These are phyloP conservation scores for Anisodus tanguticus DNA, from an alignment of 257 asterid species.

Conservation along the genomic window DNA sequence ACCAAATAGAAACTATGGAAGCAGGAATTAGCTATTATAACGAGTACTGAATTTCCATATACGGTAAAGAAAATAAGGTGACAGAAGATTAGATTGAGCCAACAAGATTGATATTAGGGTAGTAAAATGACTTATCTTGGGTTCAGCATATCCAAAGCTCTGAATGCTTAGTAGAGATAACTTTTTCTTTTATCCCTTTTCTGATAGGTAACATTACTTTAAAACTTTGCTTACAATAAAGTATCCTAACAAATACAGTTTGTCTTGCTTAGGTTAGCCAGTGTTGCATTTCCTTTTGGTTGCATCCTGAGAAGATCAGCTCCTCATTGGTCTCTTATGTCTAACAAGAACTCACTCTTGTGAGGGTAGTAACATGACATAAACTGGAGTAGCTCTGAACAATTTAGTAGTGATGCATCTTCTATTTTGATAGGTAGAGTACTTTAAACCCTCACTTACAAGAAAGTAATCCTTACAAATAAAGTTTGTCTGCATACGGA, in stretches of 20 bases:
- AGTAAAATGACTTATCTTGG: constrained; percentile 3
- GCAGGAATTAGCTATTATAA: background rate
- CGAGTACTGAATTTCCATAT: background rate
- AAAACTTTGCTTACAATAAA: background rate
- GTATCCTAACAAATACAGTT: background rate
- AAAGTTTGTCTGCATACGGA: background rate
- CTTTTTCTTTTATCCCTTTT: background rate
- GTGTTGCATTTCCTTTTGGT: background rate
- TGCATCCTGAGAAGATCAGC: constrained; percentile 1
- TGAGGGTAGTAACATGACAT: background rate
- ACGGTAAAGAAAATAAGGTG: background rate
- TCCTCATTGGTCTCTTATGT: constrained; percentile 7
- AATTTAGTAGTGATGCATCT: background rate
- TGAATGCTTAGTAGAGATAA: constrained; percentile 9
- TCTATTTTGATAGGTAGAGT: background rate
- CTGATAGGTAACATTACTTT: background rate
- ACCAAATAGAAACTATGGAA: background rate
- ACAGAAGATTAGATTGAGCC: background rate
- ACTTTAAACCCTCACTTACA: constrained; percentile 3
- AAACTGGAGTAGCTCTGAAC: background rate
- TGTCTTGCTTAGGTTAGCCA: background rate
- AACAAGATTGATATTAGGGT: background rate
- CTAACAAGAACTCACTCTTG: background rate
- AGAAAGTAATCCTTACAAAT: background rate
- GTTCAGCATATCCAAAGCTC: background rate